Base-by-base conservation (phyloP, 2,329 filamentous ascomycete genomes). In the Diaporthe sp. region DNA sequence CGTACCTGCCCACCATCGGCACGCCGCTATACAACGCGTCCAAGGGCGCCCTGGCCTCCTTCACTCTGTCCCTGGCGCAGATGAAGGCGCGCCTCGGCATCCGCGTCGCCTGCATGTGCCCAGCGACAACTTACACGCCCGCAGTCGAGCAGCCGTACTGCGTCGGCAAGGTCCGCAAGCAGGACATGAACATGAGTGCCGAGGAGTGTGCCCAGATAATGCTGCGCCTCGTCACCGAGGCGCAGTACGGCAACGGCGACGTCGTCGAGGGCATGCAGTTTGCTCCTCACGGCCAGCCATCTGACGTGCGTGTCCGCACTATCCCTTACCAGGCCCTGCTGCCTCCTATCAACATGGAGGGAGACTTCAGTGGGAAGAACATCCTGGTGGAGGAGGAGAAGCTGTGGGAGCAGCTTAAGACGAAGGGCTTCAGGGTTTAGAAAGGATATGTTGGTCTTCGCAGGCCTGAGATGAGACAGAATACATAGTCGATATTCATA, bases 21-120 rank as follows among this genome's bases (percentile, higher is more conserved):
- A 73, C 71, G 33, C 71, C 71, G 38, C 55, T 73, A 40, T 78
- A 75, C 75, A 77, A 80, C 70, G 76, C 72, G 28, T 72, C 71
- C 61, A 79, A 54, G 33, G 79, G 77, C 19, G 78, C 77, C n/a
- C 74, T 54, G 19, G 75, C 15, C 45, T 75, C 77, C 47, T 78
- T 78, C 54, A 74, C 66, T 9, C 64, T 74, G n/a, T 69, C 60
- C 40, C 74, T 76, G 55, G 61, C 57, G 28, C 74, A 76, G 74
- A 67, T 76, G 55, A 74, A 74, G 61, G 17, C 64, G 22, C 74
- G 74, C 35, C 57, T 76, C 1, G 66, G 57, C 2, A 74, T 71
- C 64, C 64, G 74, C 17, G 74, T 76, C 25, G 71, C 72, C 15
- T 64, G 55, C 50, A 76, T 76, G 72, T 76, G 74, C 42, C 74